Evolutionary conservation across 148 eudicot species (phyloP).

Genomic region (Arbutus unedo): DNA sequence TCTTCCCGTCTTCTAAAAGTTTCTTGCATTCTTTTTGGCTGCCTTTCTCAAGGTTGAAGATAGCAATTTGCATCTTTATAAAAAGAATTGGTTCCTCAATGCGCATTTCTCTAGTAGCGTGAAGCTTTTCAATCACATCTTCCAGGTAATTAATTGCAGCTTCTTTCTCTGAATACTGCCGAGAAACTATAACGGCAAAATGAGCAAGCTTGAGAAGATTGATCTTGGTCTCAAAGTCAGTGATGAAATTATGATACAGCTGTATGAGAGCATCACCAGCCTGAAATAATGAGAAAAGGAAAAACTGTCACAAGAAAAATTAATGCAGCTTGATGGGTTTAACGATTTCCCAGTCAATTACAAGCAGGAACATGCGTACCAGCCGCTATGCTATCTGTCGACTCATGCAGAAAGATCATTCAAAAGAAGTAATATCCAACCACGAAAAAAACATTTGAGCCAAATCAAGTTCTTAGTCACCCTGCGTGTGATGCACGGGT

Average conservation of each 20-base stretch:
- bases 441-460: background rate
- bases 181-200: constrained; percentile 88
- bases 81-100: constrained; percentile 84
- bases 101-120: constrained; percentile 62
- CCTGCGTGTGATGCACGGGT: background rate
- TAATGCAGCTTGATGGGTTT: background rate
- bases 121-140: constrained; percentile 85
- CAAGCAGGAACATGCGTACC: background rate
- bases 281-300: constrained; percentile 35
- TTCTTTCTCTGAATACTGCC: constrained; percentile 79
- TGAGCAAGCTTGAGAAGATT: constrained; percentile 99
- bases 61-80: constrained; percentile 80
- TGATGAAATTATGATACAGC: constrained; percentile 85
- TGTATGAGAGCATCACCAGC: constrained; percentile 94
- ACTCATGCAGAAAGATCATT: background rate
- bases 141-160: constrained; percentile 84
- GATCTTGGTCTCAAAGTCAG: constrained; percentile 93
- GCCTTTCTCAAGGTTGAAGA: constrained; percentile 74
- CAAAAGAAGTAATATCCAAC: background rate
- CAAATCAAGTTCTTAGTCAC: background rate
- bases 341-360: constrained; percentile 3
- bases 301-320: background rate
- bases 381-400: background rate
- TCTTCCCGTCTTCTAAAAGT: constrained; percentile 77
- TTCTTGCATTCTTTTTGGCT: constrained; percentile 85